These are phyloP conservation scores for Omphalotus guepiniiformis DNA, from an alignment of 768 basidiomycete species.

Conservation along the genomic window DNA sequence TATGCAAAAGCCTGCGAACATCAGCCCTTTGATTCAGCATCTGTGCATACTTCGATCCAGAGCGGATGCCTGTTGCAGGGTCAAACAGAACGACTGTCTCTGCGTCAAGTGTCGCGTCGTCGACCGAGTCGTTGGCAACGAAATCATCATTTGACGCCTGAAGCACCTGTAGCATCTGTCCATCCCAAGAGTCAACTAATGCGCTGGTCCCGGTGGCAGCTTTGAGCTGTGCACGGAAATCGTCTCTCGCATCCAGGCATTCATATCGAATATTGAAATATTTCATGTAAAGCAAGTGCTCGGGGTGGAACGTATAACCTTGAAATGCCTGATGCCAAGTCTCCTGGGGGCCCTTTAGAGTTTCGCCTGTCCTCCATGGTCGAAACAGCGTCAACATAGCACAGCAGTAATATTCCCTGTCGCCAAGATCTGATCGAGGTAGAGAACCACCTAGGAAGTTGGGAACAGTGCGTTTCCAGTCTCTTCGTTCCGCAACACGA, in stretches of 20 bases:
- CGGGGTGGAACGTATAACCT: constrained; percentile 6
- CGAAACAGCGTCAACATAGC: constrained; percentile 31
- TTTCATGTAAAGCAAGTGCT: constrained; percentile 14
- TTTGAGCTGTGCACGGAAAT: constrained; percentile 17
- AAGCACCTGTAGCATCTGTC: too few species aligned
- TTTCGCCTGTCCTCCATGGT: constrained; percentile 26
- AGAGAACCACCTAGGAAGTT: constrained; percentile 27
- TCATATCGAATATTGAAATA: constrained; percentile 24
- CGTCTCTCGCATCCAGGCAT: constrained; percentile 23
- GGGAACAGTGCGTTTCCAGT: constrained; percentile 12
- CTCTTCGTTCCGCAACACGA: neutral
- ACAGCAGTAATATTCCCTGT: constrained; percentile 27
- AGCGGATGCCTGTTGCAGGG: neutral
- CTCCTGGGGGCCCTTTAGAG: constrained; percentile 18
- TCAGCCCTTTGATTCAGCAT: too few species aligned
- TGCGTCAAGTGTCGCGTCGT: too few species aligned
- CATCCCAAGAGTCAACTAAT: too few species aligned
- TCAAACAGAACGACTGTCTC: neutral
- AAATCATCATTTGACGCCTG: too few species aligned
- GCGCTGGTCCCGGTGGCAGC: too few species aligned
- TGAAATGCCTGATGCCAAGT: constrained; percentile 22
- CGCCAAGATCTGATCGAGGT: constrained; percentile 26
- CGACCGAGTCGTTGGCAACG: constrained; percentile 3
- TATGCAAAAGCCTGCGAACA: too few species aligned
- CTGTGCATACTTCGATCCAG: too few species aligned